Percentiles rank a stretch among this genome's conserved stretches.
Evolutionary conservation across 306 rosid species (phyloP).

Genomic region (Hippophae tibetana): DNA sequence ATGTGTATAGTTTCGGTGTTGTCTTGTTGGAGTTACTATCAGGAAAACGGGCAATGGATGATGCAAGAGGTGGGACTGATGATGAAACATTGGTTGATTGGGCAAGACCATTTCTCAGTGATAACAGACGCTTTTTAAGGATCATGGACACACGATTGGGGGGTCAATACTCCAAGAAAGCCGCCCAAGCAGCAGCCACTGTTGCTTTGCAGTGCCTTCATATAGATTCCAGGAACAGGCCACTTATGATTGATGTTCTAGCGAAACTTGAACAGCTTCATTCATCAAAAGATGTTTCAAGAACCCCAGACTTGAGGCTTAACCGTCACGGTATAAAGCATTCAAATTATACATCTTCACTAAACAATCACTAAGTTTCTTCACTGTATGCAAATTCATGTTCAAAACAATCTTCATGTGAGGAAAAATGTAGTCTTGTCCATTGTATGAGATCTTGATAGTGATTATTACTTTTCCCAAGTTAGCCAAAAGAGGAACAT

Average conservation of each 20-base stretch:
- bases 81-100: constrained; percentile 78
- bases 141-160: constrained; percentile 76
- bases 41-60: constrained; percentile 56
- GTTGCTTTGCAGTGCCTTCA: constrained; percentile 60
- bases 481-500: no score
- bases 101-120: constrained; percentile 65
- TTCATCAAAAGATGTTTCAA: constrained; percentile 32
- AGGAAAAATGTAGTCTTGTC: no score
- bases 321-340: background rate
- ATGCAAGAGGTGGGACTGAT: constrained; percentile 27
- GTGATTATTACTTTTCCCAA: no score
- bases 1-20: constrained; percentile 86
- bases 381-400: no score
- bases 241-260: constrained; percentile 53
- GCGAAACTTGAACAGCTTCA: constrained; percentile 46
- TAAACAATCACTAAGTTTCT: no score
- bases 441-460: no score
- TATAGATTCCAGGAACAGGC: constrained; percentile 56
- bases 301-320: constrained; percentile 23
- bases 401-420: no score
- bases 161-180: constrained; percentile 81
- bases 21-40: constrained; percentile 69
- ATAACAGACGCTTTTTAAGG: constrained; percentile 53
- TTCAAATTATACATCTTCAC: no score
- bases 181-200: constrained; percentile 66